Conservation (phyloP, 2,329 filamentous ascomycete genomes). For the Xylariomycetidae sp. region DNA sequence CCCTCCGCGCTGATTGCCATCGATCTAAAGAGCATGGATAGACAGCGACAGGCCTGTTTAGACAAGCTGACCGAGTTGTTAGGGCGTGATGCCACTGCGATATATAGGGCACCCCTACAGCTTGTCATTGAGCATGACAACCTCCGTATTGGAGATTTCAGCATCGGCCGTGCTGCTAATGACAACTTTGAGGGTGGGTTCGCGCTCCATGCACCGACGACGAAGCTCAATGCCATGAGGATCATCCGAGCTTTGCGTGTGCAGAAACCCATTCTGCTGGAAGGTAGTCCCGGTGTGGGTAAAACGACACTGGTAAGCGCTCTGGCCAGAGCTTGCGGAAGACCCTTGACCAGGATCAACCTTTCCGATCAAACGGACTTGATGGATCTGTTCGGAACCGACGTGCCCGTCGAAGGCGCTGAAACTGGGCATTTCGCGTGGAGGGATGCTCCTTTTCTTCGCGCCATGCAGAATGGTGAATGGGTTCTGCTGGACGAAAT, state of each 20-base stretch:
- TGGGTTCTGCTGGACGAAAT: conserved; percentile 98
- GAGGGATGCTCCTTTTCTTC: conserved; percentile 91
- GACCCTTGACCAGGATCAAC: conserved; percentile 87
- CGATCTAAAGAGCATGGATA: conserved; percentile 62
- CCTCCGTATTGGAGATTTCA: conserved; percentile 72
- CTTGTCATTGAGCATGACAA: conserved; percentile 48
- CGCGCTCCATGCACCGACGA: conserved; percentile 85
- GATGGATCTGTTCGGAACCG: conserved; percentile 95
- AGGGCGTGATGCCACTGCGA: conserved; percentile 51
- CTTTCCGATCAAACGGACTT: conserved; percentile 96
- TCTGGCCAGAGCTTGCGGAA: conserved; percentile 73
- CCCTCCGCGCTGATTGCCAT: conserved; percentile 81
- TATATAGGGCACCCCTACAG: conserved; percentile 62
- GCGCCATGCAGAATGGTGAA: conserved; percentile 93
- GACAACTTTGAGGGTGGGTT: conserved; percentile 56
- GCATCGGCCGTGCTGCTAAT: conserved; percentile 48
- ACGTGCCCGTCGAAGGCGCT: conserved; percentile 91
- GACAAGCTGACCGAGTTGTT: conserved; percentile 66
- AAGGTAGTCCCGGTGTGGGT: conserved; percentile 96
- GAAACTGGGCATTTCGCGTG: conserved; percentile 88
- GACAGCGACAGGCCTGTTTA: conserved; percentile 70
- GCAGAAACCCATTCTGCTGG: conserved; percentile 84
- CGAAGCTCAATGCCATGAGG: conserved; percentile 82
- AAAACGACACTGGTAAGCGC: conserved; percentile 93
- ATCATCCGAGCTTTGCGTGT: conserved; percentile 86